Evolutionary conservation across 2,329 filamentous ascomycete species (phyloP).

Genomic region (Ilyonectria robusta): DNA sequence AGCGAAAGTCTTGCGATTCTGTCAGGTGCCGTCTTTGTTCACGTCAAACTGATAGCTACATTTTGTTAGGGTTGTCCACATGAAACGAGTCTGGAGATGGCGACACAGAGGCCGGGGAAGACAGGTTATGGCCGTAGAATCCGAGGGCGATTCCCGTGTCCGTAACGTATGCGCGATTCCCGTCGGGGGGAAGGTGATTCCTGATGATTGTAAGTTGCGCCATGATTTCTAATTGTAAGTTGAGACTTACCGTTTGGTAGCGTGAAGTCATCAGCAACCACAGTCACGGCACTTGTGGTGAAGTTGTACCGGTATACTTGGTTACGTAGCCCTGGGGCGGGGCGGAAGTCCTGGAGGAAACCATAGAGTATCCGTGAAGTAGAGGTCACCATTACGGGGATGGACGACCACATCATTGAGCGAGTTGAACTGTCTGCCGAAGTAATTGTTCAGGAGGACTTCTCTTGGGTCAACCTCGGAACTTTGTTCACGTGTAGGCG

Average conservation of each 20-base stretch:
- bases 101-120: conserved; percentile 59
- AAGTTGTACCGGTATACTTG: conserved; percentile 73
- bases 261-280: conserved; percentile 70
- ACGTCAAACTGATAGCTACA: conserved; percentile 54
- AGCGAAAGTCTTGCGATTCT: conserved; percentile 69
- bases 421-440: conserved; percentile 72
- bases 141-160: conserved; percentile 66
- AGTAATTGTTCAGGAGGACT: conserved; percentile 71
- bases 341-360: conserved; percentile 70
- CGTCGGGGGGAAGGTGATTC: conserved; percentile 69
- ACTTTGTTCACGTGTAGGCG: not conserved
- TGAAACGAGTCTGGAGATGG: too few species aligned
- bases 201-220: conserved; percentile 40
- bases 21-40: conserved; percentile 60
- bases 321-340: conserved; percentile 65
- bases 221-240: fast-evolving
- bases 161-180: conserved; percentile 66
- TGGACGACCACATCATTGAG: conserved; percentile 71
- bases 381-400: conserved; percentile 68
- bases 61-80: too few species aligned
- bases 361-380: conserved; percentile 76
- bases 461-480: not conserved
- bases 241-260: conserved; percentile 64
- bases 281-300: conserved; percentile 63
- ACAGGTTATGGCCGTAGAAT: conserved; percentile 58